phyloP scores from a whole-genome alignment of 495 filamentous ascomycete species.

The Astrothelium subdiscretum region DNA sequence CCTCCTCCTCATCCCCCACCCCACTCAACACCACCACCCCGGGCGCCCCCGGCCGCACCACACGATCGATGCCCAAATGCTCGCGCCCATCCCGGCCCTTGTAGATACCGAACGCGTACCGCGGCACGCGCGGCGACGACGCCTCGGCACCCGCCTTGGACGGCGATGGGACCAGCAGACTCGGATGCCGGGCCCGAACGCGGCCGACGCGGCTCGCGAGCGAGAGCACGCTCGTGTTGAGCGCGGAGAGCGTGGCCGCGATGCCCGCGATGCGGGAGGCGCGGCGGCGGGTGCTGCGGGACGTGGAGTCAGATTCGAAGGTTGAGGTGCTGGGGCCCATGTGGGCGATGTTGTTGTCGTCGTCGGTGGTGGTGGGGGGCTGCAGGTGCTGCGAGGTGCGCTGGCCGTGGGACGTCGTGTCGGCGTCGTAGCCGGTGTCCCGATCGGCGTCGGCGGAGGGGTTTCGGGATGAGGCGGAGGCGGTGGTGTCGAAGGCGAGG shows the following conservation, averaged over 20 bases:
- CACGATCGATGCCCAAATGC: slow-evolving; percentile 54
- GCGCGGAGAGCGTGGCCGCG: neutral
- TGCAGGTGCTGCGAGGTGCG: neutral
- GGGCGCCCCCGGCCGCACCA: slow-evolving; percentile 34
- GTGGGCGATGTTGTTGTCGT: neutral
- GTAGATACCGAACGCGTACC: slow-evolving; percentile 53
- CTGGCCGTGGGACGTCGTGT: neutral
- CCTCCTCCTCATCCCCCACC: neutral
- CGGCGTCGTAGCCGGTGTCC: neutral
- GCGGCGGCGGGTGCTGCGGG: neutral
- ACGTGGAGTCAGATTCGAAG: neutral
- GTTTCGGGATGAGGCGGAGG: too few species aligned
- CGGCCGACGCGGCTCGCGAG: slow-evolving; percentile 26
- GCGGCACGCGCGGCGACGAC: slow-evolving; percentile 19
- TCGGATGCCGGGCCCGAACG: slow-evolving; percentile 15
- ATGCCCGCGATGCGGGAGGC: too few species aligned
- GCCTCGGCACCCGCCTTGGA: slow-evolving; percentile 6
- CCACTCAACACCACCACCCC: slow-evolving; percentile 19
- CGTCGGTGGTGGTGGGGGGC: neutral
- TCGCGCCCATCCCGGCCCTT: slow-evolving; percentile 50
- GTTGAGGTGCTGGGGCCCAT: neutral
- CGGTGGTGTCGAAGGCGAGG: neutral
- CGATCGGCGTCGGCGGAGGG: neutral
- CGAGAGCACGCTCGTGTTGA: neutral
- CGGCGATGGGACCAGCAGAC: neutral